A percentile compares a stretch with the other conserved stretches of the same genome.
Conservation (phyloP, 2,329 filamentous ascomycete genomes). For the Hymenoscyphus linearis region DNA sequence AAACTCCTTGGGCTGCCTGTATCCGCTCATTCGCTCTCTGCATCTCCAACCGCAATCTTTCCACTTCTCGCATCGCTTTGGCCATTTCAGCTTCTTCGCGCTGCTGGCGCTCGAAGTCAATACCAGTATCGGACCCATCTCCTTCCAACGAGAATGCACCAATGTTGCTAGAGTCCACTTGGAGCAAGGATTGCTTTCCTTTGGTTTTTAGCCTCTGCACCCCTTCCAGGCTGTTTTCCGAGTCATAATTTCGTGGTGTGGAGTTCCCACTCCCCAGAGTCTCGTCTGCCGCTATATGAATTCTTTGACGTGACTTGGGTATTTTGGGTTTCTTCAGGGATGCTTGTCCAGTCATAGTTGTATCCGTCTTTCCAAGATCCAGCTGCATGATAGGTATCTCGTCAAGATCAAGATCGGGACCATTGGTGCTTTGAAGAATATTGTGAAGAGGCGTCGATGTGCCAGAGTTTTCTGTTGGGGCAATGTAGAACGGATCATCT, state of each 20-base stretch:
- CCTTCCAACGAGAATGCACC: slow-evolving; percentile 65
- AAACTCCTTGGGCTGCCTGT: slow-evolving; percentile 61
- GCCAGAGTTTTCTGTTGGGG: slow-evolving; percentile 47
- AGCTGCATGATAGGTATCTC: slow-evolving; percentile 94
- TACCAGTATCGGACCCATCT: slow-evolving; percentile 32
- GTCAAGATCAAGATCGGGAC: slow-evolving; percentile 81
- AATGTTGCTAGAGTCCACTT: slow-evolving; percentile 83
- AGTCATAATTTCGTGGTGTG: slow-evolving; percentile 48
- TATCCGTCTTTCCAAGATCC: slow-evolving; percentile 56
- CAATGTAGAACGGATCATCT: slow-evolving; percentile 95
- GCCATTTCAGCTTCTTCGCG: slow-evolving; percentile 85
- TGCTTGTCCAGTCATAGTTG: slow-evolving; percentile 23
- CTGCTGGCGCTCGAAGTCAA: slow-evolving; percentile 60
- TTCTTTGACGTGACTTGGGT: slow-evolving; percentile 48
- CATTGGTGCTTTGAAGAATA: slow-evolving; percentile 67
- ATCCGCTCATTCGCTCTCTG: slow-evolving; percentile 73
- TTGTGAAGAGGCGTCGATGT: slow-evolving; percentile 74
- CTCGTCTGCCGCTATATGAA: slow-evolving; percentile 69
- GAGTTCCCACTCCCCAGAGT: slow-evolving; percentile 54
- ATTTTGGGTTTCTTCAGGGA: slow-evolving; percentile 33
- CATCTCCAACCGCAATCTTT: slow-evolving; percentile 83
- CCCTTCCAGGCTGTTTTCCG: slow-evolving; percentile 46
- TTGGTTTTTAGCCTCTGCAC: slow-evolving; percentile 46
- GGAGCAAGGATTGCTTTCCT: slow-evolving; percentile 61
- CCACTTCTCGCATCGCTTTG: slow-evolving; percentile 81